Percentiles rank a stretch among this genome's conserved stretches.
These are phyloP conservation scores for Purshia tridentata DNA, from an alignment of 306 rosid genomes.

Conservation along the genomic window DNA sequence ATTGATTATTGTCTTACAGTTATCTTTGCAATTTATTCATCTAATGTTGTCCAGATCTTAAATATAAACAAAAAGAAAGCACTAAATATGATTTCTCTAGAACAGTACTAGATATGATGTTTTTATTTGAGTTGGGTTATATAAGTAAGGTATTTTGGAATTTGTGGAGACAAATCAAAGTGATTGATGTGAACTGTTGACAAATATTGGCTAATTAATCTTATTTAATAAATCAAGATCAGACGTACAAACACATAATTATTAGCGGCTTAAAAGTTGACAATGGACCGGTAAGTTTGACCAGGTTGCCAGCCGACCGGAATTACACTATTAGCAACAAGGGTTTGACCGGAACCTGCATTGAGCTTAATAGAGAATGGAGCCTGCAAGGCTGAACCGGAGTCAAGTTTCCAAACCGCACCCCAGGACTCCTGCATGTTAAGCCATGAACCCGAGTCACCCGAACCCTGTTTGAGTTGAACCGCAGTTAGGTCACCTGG, in stretches of 20 bases:
- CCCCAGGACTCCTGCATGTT: constrained; percentile 70
- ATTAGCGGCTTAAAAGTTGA: constrained; percentile 32
- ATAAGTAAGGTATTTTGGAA: no score
- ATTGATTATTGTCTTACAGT: background rate
- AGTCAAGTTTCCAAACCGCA: constrained; percentile 57
- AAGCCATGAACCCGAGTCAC: constrained; percentile 42
- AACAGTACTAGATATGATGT: no score
- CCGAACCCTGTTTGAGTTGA: constrained; percentile 45
- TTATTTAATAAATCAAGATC: background rate
- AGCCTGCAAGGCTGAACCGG: constrained; percentile 38
- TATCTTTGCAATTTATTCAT: background rate
- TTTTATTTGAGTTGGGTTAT: no score
- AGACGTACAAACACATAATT: background rate
- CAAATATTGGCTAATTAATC: background rate
- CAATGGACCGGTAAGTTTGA: constrained; percentile 53
- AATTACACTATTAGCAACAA: constrained; percentile 54
- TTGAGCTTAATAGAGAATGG: constrained; percentile 62
- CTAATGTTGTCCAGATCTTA: background rate
- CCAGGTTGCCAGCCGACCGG: constrained; percentile 66
- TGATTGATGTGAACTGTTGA: background rate
- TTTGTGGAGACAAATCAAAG: background rate
- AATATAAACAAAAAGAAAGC: background rate
- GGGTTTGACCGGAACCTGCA: constrained; percentile 28
- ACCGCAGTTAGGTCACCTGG: constrained; percentile 53
- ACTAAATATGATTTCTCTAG: no score